Conservation (phyloP, 2,329 filamentous ascomycete genomes). For the Neopestalotiopsis clavispora region DNA sequence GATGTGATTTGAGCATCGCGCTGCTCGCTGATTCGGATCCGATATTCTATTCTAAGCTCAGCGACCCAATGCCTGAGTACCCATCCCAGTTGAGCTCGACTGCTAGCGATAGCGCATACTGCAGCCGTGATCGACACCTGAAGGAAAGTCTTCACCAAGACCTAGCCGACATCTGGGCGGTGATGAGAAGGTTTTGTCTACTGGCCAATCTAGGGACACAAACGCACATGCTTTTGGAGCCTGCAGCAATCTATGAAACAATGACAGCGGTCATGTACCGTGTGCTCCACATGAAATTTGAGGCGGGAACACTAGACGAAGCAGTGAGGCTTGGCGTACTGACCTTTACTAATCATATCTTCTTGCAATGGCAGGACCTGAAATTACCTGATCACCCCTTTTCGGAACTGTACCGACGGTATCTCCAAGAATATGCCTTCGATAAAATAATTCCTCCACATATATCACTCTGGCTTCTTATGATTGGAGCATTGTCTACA, state of each 20-base stretch:
- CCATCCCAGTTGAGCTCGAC: constrained; percentile 3
- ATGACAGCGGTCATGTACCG: constrained; percentile 47
- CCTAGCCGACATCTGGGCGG: constrained; percentile 23
- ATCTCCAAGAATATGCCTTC: background rate
- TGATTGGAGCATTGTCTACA: constrained; percentile 21
- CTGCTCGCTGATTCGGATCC: constrained; percentile 22
- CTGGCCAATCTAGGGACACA: constrained; percentile 31
- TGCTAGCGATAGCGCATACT: no score
- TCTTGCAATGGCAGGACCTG: constrained; percentile 42
- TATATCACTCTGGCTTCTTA: constrained; percentile 32
- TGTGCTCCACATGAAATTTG: constrained; percentile 39
- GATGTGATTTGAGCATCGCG: constrained; percentile 26
- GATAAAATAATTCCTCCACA: constrained; percentile 21
- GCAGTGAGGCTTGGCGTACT: constrained; percentile 44
- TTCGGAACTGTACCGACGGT: constrained; percentile 19
- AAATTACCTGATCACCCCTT: constrained; percentile 26
- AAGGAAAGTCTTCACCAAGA: constrained; percentile 14
- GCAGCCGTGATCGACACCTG: no score
- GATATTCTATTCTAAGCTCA: constrained; percentile 21
- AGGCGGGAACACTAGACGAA: constrained; percentile 35
- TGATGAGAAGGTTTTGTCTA: constrained; percentile 29
- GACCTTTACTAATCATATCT: constrained; percentile 42
- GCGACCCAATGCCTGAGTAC: constrained; percentile 18
- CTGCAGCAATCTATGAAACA: constrained; percentile 27
- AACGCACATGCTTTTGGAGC: constrained; percentile 22